Percentiles rank a stretch among this genome's conserved stretches.
phyloP scores from a whole-genome alignment of 345 rosid genomes.

The Raphanus sativus region DNA sequence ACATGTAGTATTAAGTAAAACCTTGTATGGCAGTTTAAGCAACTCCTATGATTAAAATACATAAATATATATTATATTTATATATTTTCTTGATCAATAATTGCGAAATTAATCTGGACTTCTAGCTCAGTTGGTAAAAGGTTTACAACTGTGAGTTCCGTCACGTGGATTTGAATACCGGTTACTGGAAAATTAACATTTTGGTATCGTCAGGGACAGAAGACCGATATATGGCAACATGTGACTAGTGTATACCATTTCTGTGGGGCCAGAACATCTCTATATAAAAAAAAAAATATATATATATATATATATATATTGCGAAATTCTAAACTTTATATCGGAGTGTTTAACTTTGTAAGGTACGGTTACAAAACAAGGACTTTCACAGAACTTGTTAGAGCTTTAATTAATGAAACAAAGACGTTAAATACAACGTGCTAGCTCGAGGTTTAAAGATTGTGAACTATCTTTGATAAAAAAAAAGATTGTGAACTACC shows the following conservation, averaged over 20 bases:
- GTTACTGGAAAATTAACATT: no score
- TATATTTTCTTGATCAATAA: background rate
- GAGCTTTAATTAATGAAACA: background rate
- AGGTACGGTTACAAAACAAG: background rate
- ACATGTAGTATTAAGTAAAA: background rate
- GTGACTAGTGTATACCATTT: no score
- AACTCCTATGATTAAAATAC: background rate
- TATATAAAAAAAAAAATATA: no score
- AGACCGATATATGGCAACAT: no score
- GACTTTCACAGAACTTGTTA: background rate
- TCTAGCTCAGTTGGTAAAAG: no score
- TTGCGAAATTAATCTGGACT: no score
- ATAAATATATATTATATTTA: background rate
- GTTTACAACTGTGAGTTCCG: no score
- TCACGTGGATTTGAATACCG: no score
- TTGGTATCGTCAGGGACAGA: no score
- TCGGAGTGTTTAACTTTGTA: background rate
- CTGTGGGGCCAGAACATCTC: no score
- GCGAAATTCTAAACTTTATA: background rate
- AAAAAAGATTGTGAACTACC: background rate
- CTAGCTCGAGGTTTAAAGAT: background rate
- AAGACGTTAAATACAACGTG: no score
- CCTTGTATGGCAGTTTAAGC: background rate
- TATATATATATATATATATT: no score
- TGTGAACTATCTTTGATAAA: background rate